These are phyloP conservation scores for Akanthomyces lecanii DNA, from an alignment of 2,329 filamentous ascomycete species.

Conservation along the genomic window DNA sequence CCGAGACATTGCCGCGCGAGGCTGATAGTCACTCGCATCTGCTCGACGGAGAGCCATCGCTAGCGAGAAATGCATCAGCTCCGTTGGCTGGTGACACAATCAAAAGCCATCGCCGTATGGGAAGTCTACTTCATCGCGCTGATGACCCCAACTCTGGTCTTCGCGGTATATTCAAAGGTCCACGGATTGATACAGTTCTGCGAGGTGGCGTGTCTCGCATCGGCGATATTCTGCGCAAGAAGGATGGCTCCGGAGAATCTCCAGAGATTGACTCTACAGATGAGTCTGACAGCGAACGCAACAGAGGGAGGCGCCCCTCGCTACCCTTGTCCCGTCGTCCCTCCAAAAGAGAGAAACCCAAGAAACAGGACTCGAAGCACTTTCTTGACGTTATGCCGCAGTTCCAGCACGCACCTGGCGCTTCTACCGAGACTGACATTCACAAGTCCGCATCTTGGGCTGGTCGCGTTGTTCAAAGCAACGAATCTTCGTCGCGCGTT, in stretches of 20 bases:
- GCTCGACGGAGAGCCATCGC: slow-evolving; percentile 16
- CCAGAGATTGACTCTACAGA: slow-evolving; percentile 41
- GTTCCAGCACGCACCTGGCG: slow-evolving; percentile 38
- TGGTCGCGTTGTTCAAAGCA: slow-evolving; percentile 25
- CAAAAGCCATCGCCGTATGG: slow-evolving; percentile 45
- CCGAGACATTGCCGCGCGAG: slow-evolving; percentile 17
- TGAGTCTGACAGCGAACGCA: slow-evolving; percentile 45
- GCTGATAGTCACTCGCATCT: slow-evolving; percentile 18
- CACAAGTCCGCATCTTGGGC: slow-evolving; percentile 20
- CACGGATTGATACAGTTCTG: slow-evolving; percentile 69
- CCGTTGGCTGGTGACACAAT: slow-evolving; percentile 42
- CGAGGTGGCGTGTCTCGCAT: slow-evolving; percentile 54
- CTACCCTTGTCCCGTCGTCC: slow-evolving; percentile 33
- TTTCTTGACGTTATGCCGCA: slow-evolving; percentile 51
- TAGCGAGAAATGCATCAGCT: slow-evolving; percentile 29
- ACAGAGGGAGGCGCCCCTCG: slow-evolving; percentile 35
- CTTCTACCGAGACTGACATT: slow-evolving; percentile 18
- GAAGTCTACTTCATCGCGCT: slow-evolving; percentile 42
- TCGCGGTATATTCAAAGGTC: slow-evolving; percentile 73
- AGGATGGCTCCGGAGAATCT: slow-evolving; percentile 36
- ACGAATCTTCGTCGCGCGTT: slow-evolving; percentile 41
- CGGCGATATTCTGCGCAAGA: slow-evolving; percentile 55
- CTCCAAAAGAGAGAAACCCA: slow-evolving; percentile 30
- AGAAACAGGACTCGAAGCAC: slow-evolving; percentile 35
- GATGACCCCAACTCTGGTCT: slow-evolving; percentile 31